These are phyloP conservation scores for Russula sp. DNA, from an alignment of 768 basidiomycete species.

Conservation along the genomic window DNA sequence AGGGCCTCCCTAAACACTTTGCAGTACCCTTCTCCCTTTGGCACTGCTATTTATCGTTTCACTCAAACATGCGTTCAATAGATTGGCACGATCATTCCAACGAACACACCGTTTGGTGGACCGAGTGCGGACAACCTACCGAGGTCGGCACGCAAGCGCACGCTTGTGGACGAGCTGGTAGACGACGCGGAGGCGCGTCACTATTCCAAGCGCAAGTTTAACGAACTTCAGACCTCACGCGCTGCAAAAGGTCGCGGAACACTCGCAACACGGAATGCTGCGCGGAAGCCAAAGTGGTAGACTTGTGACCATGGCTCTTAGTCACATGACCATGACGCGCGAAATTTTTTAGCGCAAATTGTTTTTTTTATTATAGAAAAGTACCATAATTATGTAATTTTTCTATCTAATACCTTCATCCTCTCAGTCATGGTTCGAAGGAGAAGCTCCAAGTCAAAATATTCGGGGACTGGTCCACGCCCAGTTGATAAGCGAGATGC, in stretches of 20 bases:
- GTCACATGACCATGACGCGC: not conserved
- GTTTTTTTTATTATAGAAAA: not conserved
- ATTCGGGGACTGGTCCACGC: slow-evolving; percentile 35
- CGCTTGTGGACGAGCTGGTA: slow-evolving; percentile 82
- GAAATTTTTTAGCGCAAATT: not conserved
- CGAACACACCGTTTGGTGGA: slow-evolving; percentile 66
- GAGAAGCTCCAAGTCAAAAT: slow-evolving; percentile 10
- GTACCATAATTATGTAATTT: slow-evolving; percentile 9
- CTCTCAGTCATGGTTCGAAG: slow-evolving; percentile 15
- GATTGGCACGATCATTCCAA: slow-evolving; percentile 76
- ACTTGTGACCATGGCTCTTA: not conserved
- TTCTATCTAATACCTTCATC: not conserved
- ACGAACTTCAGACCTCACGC: slow-evolving; percentile 62
- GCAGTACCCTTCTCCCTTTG: slow-evolving; percentile 47
- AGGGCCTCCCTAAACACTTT: slow-evolving; percentile 83
- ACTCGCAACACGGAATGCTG: slow-evolving; percentile 54
- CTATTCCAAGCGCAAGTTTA: slow-evolving; percentile 91
- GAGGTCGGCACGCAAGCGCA: slow-evolving; percentile 65
- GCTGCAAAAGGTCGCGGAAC: slow-evolving; percentile 68
- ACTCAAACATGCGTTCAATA: slow-evolving; percentile 30
- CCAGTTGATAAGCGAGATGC: slow-evolving; percentile 45
- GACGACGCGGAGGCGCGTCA: slow-evolving; percentile 81
- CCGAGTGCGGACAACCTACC: slow-evolving; percentile 66
- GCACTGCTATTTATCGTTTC: slow-evolving; percentile 2
- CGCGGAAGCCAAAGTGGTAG: slow-evolving; percentile 65